Evolutionary conservation across 2,329 filamentous ascomycete species (phyloP).

Genomic region (Aspergillus fumigatiaffinis): DNA sequence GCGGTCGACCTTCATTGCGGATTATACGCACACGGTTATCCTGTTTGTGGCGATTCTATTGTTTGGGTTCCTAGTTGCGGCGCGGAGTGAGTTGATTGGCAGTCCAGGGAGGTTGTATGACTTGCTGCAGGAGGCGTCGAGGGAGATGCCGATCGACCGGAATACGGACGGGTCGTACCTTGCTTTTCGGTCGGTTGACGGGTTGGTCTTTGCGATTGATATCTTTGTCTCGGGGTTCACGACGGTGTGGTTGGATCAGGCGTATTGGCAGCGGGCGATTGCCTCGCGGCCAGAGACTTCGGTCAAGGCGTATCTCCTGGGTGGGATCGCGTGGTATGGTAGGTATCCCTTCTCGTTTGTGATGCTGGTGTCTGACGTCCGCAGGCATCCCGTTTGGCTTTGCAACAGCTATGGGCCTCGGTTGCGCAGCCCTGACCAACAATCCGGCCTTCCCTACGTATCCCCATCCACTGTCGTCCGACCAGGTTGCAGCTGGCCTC

Average conservation of each 20-base stretch:
- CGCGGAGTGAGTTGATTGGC: slow-evolving; percentile 29
- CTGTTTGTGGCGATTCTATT: slow-evolving; percentile 38
- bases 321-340: slow-evolving; percentile 35
- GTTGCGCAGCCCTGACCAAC: slow-evolving; percentile 43
- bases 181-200: slow-evolving; percentile 34
- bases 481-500: slow-evolving; percentile 31
- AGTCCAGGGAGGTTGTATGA: slow-evolving; percentile 36
- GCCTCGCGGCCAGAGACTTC: slow-evolving; percentile 39
- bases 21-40: slow-evolving; percentile 42
- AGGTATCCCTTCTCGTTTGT: neutral
- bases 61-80: slow-evolving; percentile 38
- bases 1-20: slow-evolving; percentile 40
- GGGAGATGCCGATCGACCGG: slow-evolving; percentile 28
- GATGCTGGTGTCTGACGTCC: too few species aligned
- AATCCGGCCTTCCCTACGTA: slow-evolving; percentile 50
- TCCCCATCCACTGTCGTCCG: slow-evolving; percentile 32
- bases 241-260: slow-evolving; percentile 39
- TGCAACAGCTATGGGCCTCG: slow-evolving; percentile 47
- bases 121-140: slow-evolving; percentile 30
- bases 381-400: slow-evolving; percentile 47
- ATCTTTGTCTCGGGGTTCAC: slow-evolving; percentile 37
- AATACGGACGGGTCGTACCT: slow-evolving; percentile 35
- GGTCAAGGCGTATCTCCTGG: slow-evolving; percentile 42
- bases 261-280: slow-evolving; percentile 46
- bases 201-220: slow-evolving; percentile 37